These are phyloP conservation scores for Phytophthora macrochlamydospora DNA, from an alignment of 352 stramenopile species.

Conservation along the genomic window DNA sequence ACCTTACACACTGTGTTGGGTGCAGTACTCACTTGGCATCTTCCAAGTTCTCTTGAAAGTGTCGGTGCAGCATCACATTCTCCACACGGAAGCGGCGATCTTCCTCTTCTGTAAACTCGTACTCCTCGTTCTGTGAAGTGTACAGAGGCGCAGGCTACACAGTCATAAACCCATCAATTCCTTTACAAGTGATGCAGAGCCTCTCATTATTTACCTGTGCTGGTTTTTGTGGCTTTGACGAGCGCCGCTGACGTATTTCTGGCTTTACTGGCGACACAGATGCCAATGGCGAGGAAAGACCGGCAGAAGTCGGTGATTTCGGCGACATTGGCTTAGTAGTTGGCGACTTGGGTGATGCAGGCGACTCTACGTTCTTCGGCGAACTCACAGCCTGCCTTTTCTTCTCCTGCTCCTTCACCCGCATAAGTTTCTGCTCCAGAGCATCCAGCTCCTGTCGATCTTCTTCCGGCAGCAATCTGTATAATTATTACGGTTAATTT, in stretches of 20 bases:
- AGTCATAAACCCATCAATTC: not conserved
- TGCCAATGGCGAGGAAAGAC: constrained; percentile 5
- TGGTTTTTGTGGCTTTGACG: constrained; percentile 16
- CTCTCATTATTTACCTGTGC: too few species aligned
- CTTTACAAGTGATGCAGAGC: too few species aligned
- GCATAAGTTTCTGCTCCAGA: constrained; percentile 51
- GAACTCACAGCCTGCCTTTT: constrained; percentile 22
- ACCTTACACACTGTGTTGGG: too few species aligned
- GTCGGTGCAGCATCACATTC: constrained; percentile 78
- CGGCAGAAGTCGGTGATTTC: constrained; percentile 10
- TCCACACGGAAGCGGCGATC: constrained; percentile 65
- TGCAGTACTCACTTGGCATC: constrained; percentile 72
- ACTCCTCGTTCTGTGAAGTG: constrained; percentile 49
- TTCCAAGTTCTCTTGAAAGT: constrained; percentile 88
- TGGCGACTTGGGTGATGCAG: too few species aligned
- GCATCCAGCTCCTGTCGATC: constrained; percentile 52
- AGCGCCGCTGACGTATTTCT: constrained; percentile 13
- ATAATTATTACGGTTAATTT: not conserved
- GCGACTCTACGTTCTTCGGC: constrained; percentile 8
- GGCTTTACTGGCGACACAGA: constrained; percentile 12
- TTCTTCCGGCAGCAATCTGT: constrained; percentile 65
- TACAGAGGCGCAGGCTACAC: constrained; percentile 34
- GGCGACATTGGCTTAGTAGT: too few species aligned
- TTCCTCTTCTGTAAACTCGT: constrained; percentile 73
- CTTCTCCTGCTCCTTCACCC: constrained; percentile 30